Percentiles rank a stretch among this genome's conserved stretches.
phyloP scores from a whole-genome alignment of 176 grass and related monocot genomes.

The Hordeum marinum region DNA sequence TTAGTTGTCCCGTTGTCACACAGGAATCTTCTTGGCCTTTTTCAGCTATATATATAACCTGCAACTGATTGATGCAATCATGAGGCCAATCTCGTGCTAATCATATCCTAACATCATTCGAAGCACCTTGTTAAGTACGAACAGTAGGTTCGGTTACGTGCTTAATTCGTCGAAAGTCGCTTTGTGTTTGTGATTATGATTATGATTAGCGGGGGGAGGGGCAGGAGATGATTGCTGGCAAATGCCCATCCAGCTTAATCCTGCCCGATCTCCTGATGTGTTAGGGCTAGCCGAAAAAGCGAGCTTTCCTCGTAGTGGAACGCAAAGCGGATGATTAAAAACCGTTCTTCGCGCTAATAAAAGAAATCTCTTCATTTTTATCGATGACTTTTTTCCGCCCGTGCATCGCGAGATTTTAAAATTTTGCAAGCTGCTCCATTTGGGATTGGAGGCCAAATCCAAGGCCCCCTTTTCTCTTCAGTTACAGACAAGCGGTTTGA shows the following conservation, averaged over 20 bases:
- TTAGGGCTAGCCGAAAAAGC: constrained; percentile 48
- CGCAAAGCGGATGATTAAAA: constrained; percentile 39
- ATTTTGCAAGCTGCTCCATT: constrained; percentile 29
- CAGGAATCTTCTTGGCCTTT: constrained; percentile 35
- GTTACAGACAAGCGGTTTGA: constrained; percentile 36
- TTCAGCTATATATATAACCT: constrained; percentile 4
- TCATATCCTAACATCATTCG: constrained; percentile 48
- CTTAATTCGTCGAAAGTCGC: constrained; percentile 38
- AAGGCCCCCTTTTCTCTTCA: constrained; percentile 20
- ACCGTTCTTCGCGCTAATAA: not conserved
- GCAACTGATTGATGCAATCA: constrained; percentile 33
- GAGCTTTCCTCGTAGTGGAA: constrained; percentile 47
- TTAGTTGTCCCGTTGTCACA: constrained; percentile 39
- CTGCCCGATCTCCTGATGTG: constrained; percentile 38
- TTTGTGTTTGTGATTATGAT: not conserved
- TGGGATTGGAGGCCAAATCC: constrained; percentile 31
- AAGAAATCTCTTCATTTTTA: not conserved
- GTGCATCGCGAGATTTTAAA: not conserved
- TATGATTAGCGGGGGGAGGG: constrained; percentile 10
- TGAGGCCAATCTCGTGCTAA: constrained; percentile 42
- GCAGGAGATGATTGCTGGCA: constrained; percentile 29
- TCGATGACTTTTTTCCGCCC: not conserved
- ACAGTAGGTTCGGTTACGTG: constrained; percentile 40
- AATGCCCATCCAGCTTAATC: constrained; percentile 21
- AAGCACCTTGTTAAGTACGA: constrained; percentile 43